Base-by-base conservation (phyloP, 2,329 filamentous ascomycete genomes). In the Cadophora malorum region DNA sequence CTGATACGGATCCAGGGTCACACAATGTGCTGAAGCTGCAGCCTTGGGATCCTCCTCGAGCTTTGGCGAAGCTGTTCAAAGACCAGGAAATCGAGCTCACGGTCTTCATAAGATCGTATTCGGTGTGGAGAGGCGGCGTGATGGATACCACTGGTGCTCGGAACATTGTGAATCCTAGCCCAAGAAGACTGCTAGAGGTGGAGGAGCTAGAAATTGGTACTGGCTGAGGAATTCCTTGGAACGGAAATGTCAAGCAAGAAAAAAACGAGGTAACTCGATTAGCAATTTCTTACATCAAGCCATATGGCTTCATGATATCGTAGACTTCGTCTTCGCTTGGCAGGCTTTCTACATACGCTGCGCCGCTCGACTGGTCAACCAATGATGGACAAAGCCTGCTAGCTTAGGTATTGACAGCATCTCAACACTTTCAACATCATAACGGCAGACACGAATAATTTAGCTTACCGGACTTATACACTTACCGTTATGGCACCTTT, bases 1-100 rank as follows among this genome's bases (percentile, higher is more conserved):
- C 55, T 41, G 33, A 59, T 25, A 19, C 33, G 7, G 21, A 41
- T 41, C 55, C 31, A 23, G 31, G 9, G 14, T 38, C 35, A 1
- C 55, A 59, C 12, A 41, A 59, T 41, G 31, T 59, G 35, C 19
- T 35, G n/a, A 25, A 38, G 12, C 55, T 59, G 38, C 55, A 21
- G 9, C 55, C 33, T 25, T 59, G 55, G 55, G 21, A 38, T 59
- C 19, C 55, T 23, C 55, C 53, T 14, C 33, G 19, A 23, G n/a
- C 9, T 10, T 14, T 59, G 19, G 41, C 4, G 31, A 38, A 14
- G 14, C 14, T 59, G 10, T 59, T 59, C 55, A 4, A 41, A 5
- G 7, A 38, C 23, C 55, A 33, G 31, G 35, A 41, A 2, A 59
- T 59, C 21, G 31, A 59, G 33, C 55, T 59, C 9, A 59, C 35